Conservation (phyloP, 2,329 filamentous ascomycete species). For the Endocalyx cinctus region DNA sequence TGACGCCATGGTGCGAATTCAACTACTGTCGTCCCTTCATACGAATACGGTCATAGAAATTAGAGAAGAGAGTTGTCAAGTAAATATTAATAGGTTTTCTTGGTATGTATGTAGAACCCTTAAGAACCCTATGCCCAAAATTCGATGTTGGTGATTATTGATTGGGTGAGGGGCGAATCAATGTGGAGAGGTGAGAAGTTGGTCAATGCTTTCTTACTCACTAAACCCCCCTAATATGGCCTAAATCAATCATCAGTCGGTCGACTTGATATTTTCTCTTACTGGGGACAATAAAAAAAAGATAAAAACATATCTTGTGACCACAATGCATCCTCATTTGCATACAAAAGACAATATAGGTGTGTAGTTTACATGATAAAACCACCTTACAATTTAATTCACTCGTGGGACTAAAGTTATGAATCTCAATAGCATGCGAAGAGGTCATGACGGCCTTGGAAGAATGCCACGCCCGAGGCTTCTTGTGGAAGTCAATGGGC, state of each 20-base stretch:
- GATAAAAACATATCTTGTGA: too few relatives aligned
- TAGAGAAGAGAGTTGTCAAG: constrained; percentile 3
- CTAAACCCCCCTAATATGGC: too few relatives aligned
- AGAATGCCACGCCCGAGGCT: constrained; percentile 89
- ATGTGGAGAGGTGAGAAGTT: constrained; percentile 18
- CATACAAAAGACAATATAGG: constrained; percentile 89
- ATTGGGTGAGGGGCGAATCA: constrained; percentile 18
- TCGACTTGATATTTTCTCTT: too few relatives aligned
- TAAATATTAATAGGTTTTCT: too few relatives aligned
- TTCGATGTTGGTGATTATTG: constrained; percentile 3
- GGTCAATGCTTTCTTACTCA: constrained; percentile 21
- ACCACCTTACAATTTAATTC: too few relatives aligned
- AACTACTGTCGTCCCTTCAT: neutral
- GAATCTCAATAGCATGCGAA: constrained; percentile 97
- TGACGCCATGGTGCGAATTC: constrained; percentile 37
- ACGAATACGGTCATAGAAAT: neutral
- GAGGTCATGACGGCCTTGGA: constrained; percentile 92
- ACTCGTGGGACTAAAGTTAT: too few relatives aligned
- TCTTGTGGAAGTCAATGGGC: constrained; percentile 85
- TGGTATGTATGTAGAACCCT: too few relatives aligned
- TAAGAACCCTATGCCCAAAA: constrained; percentile 6
- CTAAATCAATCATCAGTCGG: too few relatives aligned
- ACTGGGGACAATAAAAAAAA: too few relatives aligned
- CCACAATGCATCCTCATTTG: constrained; percentile 90
- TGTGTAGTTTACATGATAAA: too few relatives aligned